phyloP scores from a whole-genome alignment of 331 rosid genomes.

The Quercus lobata region DNA sequence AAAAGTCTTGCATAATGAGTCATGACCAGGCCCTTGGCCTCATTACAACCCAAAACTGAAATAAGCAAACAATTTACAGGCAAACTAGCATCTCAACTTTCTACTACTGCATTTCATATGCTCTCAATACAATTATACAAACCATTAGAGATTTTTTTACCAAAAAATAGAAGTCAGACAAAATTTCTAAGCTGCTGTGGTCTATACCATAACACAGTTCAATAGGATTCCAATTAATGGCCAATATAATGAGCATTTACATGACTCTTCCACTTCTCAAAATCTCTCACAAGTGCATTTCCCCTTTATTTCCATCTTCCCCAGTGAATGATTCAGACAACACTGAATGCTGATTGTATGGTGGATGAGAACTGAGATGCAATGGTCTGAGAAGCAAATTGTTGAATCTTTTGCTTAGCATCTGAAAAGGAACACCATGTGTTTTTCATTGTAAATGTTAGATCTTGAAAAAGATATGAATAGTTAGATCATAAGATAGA shows the following conservation, averaged over 20 bases:
- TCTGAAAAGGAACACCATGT: conserved; percentile 45
- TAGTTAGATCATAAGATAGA: neutral
- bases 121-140: conserved; percentile 20
- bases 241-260: conserved; percentile 50
- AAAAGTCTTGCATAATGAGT: neutral
- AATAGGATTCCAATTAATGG: conserved; percentile 22
- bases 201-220: conserved; percentile 27
- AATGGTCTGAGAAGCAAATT: conserved; percentile 80
- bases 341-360: conserved; percentile 77
- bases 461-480: neutral
- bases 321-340: conserved; percentile 45
- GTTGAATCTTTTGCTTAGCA: conserved; percentile 95
- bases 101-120: conserved; percentile 21
- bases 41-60: conserved; percentile 4
- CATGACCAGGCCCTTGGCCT: neutral
- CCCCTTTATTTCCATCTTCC: conserved; percentile 21
- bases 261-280: conserved; percentile 31
- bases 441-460: neutral
- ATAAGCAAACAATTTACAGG: conserved; percentile 26
- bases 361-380: conserved; percentile 79
- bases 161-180: conserved; percentile 17
- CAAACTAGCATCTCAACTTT: neutral
- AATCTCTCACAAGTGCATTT: conserved; percentile 27
- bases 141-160: conserved; percentile 11
- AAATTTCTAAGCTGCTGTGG: conserved; percentile 35